These are phyloP conservation scores for Rhodotorula diobovata DNA, from an alignment of 768 basidiomycete genomes.

Conservation along the genomic window DNA sequence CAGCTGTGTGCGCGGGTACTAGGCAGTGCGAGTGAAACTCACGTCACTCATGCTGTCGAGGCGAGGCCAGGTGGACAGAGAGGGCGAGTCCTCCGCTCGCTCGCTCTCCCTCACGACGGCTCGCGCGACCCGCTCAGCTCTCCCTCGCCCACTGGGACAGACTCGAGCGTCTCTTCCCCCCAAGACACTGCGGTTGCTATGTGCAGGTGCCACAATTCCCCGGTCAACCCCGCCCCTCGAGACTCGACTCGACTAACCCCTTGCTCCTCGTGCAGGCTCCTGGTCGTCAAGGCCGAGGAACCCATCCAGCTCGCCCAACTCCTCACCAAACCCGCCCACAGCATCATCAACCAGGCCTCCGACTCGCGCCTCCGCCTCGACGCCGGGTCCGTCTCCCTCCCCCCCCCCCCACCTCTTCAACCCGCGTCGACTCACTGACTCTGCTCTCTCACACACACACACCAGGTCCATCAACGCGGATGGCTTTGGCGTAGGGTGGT, in stretches of 20 bases:
- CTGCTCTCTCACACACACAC: neutral
- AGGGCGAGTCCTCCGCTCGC: neutral
- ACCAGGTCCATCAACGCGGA: conserved; percentile 51
- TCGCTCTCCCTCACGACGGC: no score
- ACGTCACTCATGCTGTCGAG: conserved; percentile 1
- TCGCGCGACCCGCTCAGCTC: no score
- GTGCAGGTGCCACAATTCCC: no score
- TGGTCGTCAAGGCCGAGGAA: conserved; percentile 86
- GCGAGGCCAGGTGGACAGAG: no score
- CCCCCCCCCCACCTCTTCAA: conserved; percentile 44
- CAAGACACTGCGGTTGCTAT: no score
- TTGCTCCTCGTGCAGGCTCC: conserved; percentile 17
- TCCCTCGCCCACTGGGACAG: no score
- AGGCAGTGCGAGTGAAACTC: neutral
- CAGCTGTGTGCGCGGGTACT: neutral
- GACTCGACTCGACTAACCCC: no score
- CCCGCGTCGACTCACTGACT: conserved; percentile 10
- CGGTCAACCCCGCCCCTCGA: no score
- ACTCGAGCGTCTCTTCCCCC: no score
- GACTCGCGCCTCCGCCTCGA: conserved; percentile 73
- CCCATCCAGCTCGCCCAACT: conserved; percentile 90
- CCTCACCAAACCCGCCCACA: conserved; percentile 88
- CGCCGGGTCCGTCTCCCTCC: conserved; percentile 37
- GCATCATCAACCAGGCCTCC: conserved; percentile 95
- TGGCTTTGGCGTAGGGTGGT: conserved; percentile 95